These are phyloP conservation scores for Raphanus sativus DNA, from an alignment of 345 rosid species.

Conservation along the genomic window DNA sequence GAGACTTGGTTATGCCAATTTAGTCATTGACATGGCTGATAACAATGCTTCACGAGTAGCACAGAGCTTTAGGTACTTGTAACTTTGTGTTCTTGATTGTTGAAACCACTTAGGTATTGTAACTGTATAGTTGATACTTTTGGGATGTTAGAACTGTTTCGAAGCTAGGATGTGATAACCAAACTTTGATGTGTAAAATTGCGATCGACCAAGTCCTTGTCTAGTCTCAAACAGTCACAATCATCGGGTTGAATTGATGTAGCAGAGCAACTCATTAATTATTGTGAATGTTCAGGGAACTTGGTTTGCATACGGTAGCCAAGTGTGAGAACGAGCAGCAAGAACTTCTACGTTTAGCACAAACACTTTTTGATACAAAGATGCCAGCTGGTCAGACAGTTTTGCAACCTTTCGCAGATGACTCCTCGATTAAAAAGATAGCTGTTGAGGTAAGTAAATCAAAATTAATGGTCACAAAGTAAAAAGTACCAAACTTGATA, in stretches of 20 bases:
- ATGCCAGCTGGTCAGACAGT: constrained; percentile 76
- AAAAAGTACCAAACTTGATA: not conserved
- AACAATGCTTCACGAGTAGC: constrained; percentile 54
- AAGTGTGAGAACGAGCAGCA: constrained; percentile 60
- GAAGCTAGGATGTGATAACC: not conserved
- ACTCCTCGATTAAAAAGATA: constrained; percentile 73
- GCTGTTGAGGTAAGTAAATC: constrained; percentile 57
- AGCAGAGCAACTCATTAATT: not conserved
- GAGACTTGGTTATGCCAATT: constrained; percentile 85
- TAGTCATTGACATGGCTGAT: constrained; percentile 87
- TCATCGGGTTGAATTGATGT: not conserved
- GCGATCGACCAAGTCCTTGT: not conserved
- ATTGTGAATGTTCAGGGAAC: constrained; percentile 55
- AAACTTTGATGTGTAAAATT: constrained; percentile 2
- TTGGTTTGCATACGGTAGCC: constrained; percentile 69
- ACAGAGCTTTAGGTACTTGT: constrained; percentile 69
- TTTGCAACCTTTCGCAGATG: constrained; percentile 88
- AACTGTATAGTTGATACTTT: not conserved
- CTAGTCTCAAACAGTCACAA: not conserved
- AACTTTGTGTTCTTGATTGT: constrained; percentile 4
- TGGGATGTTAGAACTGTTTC: not conserved
- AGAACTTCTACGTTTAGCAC: constrained; percentile 75
- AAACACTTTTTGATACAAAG: constrained; percentile 84
- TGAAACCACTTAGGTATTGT: no score
- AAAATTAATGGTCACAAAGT: not conserved